A percentile compares a stretch with the other conserved stretches of the same genome.
These are phyloP conservation scores for Ogataea hybrid DNA, from an alignment of 1,139 yeast genomes.

Conservation along the genomic window DNA sequence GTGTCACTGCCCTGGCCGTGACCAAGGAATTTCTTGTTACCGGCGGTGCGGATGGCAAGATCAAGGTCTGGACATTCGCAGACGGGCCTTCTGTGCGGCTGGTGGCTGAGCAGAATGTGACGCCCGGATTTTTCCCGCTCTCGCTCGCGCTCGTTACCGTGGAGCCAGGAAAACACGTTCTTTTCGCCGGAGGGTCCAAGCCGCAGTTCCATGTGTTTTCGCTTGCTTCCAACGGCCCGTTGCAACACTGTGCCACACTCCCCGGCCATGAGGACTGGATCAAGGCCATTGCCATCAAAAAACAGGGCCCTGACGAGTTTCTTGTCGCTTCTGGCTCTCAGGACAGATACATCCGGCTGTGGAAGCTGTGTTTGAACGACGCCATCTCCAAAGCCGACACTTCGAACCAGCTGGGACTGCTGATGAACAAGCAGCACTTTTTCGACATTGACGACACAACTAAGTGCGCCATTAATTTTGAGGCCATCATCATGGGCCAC, in stretches of 20 bases:
- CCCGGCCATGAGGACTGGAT: constrained; percentile 97
- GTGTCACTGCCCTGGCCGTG: constrained; percentile 46
- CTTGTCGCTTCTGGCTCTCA: constrained; percentile 85
- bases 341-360: constrained; percentile 82
- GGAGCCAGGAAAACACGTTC: constrained; percentile 39
- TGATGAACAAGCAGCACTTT: constrained; percentile 65
- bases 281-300: constrained; percentile 63
- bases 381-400: constrained; percentile 57
- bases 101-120: constrained; percentile 39
- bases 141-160: constrained; percentile 53
- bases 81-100: constrained; percentile 27
- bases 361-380: constrained; percentile 68
- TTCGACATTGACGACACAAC: constrained; percentile 38
- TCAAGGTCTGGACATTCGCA: constrained; percentile 48
- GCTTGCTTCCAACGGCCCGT: constrained; percentile 34
- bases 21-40: constrained; percentile 40
- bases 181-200: constrained; percentile 85
- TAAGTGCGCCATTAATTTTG: constrained; percentile 67
- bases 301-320: constrained; percentile 46
- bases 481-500: constrained; percentile 94
- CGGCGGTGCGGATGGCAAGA: constrained; percentile 66
- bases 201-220: constrained; percentile 56
- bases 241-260: constrained; percentile 49
- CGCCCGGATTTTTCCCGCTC: constrained; percentile 62
- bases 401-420: constrained; percentile 46